Percentiles rank a stretch among this genome's conserved stretches.
These are phyloP conservation scores for Cytospora leucostoma DNA, from an alignment of 2,329 filamentous ascomycete genomes.

Conservation along the genomic window DNA sequence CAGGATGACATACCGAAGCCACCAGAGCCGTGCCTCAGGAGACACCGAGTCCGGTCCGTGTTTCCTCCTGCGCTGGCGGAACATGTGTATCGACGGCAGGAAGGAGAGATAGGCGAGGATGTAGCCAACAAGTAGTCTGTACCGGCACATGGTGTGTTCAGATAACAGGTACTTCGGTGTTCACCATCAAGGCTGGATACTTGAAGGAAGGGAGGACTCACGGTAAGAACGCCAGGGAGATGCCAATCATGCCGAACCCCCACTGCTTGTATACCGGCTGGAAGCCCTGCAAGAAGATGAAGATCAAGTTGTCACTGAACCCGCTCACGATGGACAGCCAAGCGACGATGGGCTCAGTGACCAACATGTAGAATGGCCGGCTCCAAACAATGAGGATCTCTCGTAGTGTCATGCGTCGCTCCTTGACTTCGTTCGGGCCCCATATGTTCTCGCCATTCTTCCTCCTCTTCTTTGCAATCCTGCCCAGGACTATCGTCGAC, in stretches of 20 bases:
- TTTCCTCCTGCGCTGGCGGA: constrained; percentile 8
- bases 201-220: background rate
- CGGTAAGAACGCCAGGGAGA: constrained; percentile 50
- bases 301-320: constrained; percentile 74
- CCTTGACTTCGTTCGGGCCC: constrained; percentile 47
- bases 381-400: constrained; percentile 53
- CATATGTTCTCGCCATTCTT: constrained; percentile 47
- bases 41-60: constrained; percentile 40
- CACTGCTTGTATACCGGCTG: constrained; percentile 69
- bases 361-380: constrained; percentile 71
- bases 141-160: background rate
- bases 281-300: constrained; percentile 76
- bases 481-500: constrained; percentile 57
- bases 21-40: constrained; percentile 60
- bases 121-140: constrained; percentile 47
- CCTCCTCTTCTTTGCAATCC: constrained; percentile 57
- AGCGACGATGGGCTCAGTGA: constrained; percentile 73
- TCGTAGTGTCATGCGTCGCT: constrained; percentile 37
- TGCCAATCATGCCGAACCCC: constrained; percentile 42
- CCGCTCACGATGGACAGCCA: constrained; percentile 70
- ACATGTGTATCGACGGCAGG: constrained; percentile 51
- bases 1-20: constrained; percentile 60
- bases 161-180: background rate
- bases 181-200: background rate
- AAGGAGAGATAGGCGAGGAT: constrained; percentile 59